Evolutionary conservation across 768 basidiomycete species (phyloP), one percentile per base, ranked within the genome.

Genomic region (Mrakia gelida): DNA sequence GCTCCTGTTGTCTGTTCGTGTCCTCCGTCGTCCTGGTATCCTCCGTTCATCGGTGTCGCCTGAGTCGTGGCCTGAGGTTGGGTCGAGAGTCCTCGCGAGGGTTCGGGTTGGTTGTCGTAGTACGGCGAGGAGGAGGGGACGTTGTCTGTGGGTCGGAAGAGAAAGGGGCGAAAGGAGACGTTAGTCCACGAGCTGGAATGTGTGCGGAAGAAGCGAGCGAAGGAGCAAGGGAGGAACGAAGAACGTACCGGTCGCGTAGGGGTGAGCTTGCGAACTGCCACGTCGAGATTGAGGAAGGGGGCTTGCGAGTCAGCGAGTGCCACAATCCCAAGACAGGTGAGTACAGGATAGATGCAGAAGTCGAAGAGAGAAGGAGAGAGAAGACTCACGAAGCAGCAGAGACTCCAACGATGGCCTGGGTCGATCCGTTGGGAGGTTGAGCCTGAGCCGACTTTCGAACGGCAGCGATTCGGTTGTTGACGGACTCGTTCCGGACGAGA

Each of bases 321-420:
- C 73, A 73, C 73, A 73, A 34, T 41, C 18, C 61, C 30, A 73
- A 73, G 54, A 32, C 23, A 56, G 21, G 52, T 56, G 49, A 56
- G 67, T 21, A 61, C n/a, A 34, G 56, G 18, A 49, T 28, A 34
- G 21, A 43, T 41, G 26, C 38, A 32, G 7, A 15, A 16, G 21
- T 45, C 13, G n/a, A 43, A 8, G 11, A 68, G 43, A 16, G 32
- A 16, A 30, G 18, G 21, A 68, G 45, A 45, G 71, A 62, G 15
- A 16, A 10, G 52, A 75, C 78, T 71, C 68, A 79, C 78, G 78
- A 79, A 16, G 78, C 70, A 28, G 78, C 78, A 11, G 43, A 49
- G 16, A 79, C 78, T 28, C 77, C 77, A 54, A 76, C 78, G 59
- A 79, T 79, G 62, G 78, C 78, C 70, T 79, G 78, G 16, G 78